phyloP scores from a whole-genome alignment of 1,284 basidiomycete species.

The Leccinum griseonigrum region DNA sequence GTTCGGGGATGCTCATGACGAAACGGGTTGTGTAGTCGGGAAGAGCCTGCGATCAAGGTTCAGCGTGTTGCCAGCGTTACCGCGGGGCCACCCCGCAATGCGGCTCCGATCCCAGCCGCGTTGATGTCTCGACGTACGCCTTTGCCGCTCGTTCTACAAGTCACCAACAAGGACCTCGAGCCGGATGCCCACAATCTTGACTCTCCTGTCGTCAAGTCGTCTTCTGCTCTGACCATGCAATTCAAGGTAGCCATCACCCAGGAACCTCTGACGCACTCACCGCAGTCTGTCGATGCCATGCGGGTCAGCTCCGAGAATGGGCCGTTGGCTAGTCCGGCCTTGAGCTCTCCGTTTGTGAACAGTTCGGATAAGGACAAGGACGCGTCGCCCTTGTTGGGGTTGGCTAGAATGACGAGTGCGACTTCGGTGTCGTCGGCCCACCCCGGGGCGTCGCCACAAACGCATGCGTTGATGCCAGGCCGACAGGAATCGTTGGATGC shows the following conservation, averaged over 20 bases:
- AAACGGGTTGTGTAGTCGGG: conserved; percentile 14
- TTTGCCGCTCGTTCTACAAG: conserved; percentile 19
- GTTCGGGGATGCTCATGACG: not conserved
- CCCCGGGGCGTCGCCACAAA: conserved; percentile 11
- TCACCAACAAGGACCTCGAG: conserved; percentile 8
- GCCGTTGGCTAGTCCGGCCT: conserved; percentile 10
- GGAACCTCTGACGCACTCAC: conserved; percentile 9
- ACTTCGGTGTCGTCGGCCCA: conserved; percentile 16
- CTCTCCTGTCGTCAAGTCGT: conserved; percentile 11
- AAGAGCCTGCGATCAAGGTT: conserved; percentile 22
- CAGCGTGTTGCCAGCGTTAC: not conserved
- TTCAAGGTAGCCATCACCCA: conserved; percentile 14
- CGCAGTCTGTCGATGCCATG: conserved; percentile 1
- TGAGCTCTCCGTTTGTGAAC: conserved; percentile 13
- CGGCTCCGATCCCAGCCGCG: conserved; percentile 18
- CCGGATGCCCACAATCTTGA: not conserved
- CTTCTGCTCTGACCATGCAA: conserved; percentile 8
- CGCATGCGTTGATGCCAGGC: conserved; percentile 10
- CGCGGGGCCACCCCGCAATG: conserved; percentile 4
- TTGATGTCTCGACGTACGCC: conserved; percentile 21
- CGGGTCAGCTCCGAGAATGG: conserved; percentile 3
- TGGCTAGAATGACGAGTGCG: not conserved
- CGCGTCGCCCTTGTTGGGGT: conserved; percentile 7
- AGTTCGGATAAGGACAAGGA: conserved; percentile 21
- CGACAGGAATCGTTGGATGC: conserved; percentile 20